A percentile compares a stretch with the other conserved stretches of the same genome.
These are phyloP conservation scores for Globisporangium orthogonon DNA, from an alignment of 352 stramenopile genomes.

Conservation along the genomic window DNA sequence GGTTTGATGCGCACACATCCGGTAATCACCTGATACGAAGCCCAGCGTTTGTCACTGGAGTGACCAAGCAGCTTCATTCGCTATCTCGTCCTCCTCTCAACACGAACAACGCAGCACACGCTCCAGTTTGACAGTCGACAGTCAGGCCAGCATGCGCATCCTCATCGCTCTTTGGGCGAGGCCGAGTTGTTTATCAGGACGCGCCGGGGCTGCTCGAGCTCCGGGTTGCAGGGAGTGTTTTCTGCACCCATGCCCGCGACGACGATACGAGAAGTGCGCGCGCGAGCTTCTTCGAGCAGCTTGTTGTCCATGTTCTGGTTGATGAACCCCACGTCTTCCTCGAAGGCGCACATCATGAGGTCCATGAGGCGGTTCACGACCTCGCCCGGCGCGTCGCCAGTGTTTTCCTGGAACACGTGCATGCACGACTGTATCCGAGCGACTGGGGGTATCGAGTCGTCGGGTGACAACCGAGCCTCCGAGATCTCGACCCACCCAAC, in stretches of 20 bases:
- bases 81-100: neutral
- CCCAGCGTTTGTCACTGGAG: neutral
- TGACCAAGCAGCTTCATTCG: neutral
- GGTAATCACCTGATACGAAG: neutral
- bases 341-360: slow-evolving; percentile 8
- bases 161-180: neutral
- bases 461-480: neutral
- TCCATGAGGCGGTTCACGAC: slow-evolving; percentile 2
- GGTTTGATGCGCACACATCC: neutral
- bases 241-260: neutral
- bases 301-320: slow-evolving; percentile 5
- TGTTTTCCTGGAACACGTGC: slow-evolving; percentile 1
- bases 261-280: neutral
- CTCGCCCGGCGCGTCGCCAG: neutral
- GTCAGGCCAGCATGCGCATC: too few species aligned
- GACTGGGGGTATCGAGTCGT: neutral
- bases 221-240: neutral
- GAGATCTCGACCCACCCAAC: slow-evolving; percentile 3
- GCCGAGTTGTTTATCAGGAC: neutral
- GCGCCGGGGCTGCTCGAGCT: neutral
- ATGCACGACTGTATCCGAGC: slow-evolving; percentile 6
- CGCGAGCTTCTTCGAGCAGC: slow-evolving; percentile 3
- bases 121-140: neutral
- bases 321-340: slow-evolving; percentile 7
- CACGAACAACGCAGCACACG: neutral